phyloP scores from a whole-genome alignment of 2,329 filamentous ascomycete genomes.

The Colletotrichum salicis region DNA sequence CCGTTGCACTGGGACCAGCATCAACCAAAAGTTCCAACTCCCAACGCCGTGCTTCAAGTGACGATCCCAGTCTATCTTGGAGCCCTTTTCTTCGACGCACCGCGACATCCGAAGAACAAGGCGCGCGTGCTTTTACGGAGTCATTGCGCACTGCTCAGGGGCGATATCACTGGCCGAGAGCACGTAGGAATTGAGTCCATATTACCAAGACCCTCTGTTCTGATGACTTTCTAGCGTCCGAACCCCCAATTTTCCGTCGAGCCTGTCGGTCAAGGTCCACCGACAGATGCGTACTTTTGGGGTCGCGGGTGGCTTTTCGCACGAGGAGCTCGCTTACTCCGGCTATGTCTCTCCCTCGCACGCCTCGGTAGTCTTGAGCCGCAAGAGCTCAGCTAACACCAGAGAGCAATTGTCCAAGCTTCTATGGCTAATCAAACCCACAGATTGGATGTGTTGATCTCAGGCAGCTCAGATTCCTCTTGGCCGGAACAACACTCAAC shows the following conservation, averaged over 20 bases:
- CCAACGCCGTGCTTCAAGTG: neutral
- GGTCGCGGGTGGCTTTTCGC: neutral
- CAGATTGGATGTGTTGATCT: neutral
- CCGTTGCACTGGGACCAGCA: neutral
- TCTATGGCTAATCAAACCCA: neutral
- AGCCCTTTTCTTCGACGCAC: neutral
- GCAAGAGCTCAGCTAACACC: neutral
- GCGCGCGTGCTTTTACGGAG: neutral
- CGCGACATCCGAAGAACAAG: neutral
- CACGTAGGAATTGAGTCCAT: neutral
- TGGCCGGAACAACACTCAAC: neutral
- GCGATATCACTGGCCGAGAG: neutral
- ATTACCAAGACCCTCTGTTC: neutral
- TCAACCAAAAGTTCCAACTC: neutral
- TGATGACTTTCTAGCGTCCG: neutral
- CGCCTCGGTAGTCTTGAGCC: neutral
- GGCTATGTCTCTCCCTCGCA: neutral
- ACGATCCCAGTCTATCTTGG: neutral
- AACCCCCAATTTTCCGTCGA: neutral
- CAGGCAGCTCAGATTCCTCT: neutral
- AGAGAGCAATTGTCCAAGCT: neutral
- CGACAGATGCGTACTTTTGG: slow-evolving; percentile 1
- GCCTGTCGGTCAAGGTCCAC: neutral
- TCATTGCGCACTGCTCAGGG: neutral
- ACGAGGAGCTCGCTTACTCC: neutral